Evolutionary conservation across 257 asterid species (phyloP).

Genomic region (Ajuga chamaepitys): DNA sequence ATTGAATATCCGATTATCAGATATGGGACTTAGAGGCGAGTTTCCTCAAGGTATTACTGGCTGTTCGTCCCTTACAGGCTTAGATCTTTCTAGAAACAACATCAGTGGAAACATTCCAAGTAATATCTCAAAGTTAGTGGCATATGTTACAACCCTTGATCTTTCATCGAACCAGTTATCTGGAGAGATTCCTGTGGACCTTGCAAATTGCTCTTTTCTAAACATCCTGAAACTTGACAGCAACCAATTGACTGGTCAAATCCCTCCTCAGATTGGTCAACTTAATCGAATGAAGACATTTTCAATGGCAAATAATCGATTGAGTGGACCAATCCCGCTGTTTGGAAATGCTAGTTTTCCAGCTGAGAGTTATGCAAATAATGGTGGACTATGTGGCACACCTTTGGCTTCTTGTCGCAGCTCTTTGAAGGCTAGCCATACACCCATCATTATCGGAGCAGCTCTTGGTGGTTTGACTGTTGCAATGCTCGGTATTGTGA

Average conservation of each 20-base stretch:
- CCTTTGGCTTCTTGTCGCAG: slow-evolving; percentile 33
- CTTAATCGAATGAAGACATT: slow-evolving; percentile 28
- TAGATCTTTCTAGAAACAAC: slow-evolving; percentile 65
- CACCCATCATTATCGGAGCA: slow-evolving; percentile 22
- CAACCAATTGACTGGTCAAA: slow-evolving; percentile 43
- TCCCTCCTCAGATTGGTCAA: slow-evolving; percentile 32
- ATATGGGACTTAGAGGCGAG: slow-evolving; percentile 63
- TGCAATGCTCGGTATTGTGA: slow-evolving; percentile 19
- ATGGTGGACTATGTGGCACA: slow-evolving; percentile 55
- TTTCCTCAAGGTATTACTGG: slow-evolving; percentile 54
- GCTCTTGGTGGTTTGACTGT: slow-evolving; percentile 30
- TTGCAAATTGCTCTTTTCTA: slow-evolving; percentile 50
- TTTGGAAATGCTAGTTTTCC: slow-evolving; percentile 16
- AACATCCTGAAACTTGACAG: slow-evolving; percentile 42
- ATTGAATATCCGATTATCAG: slow-evolving; percentile 40
- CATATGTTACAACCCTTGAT: slow-evolving; percentile 38
- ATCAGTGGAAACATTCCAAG: slow-evolving; percentile 47
- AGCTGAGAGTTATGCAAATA: slow-evolving; percentile 34
- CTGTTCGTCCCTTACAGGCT: slow-evolving; percentile 58
- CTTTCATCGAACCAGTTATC: slow-evolving; percentile 62
- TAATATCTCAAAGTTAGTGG: slow-evolving; percentile 35
- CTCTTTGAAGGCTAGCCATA: slow-evolving; percentile 2
- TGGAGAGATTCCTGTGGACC: slow-evolving; percentile 50
- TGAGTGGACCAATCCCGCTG: slow-evolving; percentile 30
- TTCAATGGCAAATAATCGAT: slow-evolving; percentile 24